Evolutionary conservation across 2,329 filamentous ascomycete species (phyloP).

Genomic region (Sporothrix brunneoviolacea): DNA sequence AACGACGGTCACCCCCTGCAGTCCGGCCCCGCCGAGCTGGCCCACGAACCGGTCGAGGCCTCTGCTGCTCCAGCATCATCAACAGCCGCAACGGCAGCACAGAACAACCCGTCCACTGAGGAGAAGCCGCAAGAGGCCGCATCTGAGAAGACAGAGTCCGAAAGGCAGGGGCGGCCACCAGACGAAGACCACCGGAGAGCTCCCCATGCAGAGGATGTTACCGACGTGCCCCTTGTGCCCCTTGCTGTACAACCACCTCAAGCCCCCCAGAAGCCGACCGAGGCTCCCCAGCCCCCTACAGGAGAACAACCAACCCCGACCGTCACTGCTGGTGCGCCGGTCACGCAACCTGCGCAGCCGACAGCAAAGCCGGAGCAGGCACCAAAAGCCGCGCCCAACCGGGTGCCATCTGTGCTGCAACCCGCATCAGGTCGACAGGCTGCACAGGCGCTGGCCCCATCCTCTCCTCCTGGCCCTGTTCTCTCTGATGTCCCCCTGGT

Average conservation of each 20-base stretch:
- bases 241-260: conserved; percentile 22
- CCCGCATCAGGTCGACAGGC: neutral
- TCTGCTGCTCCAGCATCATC: neutral
- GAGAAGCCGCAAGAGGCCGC: neutral
- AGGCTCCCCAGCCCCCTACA: too few species aligned
- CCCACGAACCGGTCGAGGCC: conserved; percentile 28
- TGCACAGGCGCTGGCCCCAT: neutral
- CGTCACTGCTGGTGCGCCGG: neutral
- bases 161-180: too few species aligned
- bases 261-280: conserved; percentile 16
- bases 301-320: neutral
- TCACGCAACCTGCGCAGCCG: neutral
- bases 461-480: neutral
- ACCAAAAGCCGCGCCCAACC: neutral
- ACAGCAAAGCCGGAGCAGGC: neutral
- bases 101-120: neutral
- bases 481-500: conserved; percentile 4
- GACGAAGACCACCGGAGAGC: conserved; percentile 1
- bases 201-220: conserved; percentile 6
- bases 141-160: too few species aligned
- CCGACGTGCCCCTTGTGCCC: conserved; percentile 19
- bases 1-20: conserved; percentile 26
- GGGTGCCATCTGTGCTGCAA: neutral
- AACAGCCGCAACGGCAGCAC: too few species aligned
- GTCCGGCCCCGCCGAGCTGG: conserved; percentile 33